Conservation (phyloP, 495 filamentous ascomycete genomes). For the Neurospora sp. region DNA sequence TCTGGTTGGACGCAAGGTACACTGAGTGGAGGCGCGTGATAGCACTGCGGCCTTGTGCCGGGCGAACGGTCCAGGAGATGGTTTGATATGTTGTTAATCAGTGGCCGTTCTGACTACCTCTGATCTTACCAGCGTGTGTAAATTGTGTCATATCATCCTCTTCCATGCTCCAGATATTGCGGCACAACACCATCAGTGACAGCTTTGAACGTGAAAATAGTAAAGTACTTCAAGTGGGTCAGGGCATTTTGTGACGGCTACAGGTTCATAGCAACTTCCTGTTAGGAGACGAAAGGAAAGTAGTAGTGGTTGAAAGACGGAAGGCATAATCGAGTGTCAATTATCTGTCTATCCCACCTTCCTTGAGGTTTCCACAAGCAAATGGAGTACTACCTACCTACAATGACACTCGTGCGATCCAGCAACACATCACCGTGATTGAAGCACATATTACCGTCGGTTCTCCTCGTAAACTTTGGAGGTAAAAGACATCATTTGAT, state of each 20-base stretch:
- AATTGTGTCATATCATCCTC: fast-evolving
- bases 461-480: background rate
- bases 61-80: background rate
- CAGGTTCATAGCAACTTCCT: background rate
- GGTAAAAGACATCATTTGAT: background rate
- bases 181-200: background rate
- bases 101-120: background rate
- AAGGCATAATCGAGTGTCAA: background rate
- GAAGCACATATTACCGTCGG: background rate
- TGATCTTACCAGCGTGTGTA: background rate
- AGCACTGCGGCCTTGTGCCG: background rate
- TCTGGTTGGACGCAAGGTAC: background rate
- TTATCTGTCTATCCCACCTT: background rate
- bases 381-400: background rate
- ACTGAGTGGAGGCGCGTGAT: background rate
- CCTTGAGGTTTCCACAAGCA: background rate
- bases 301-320: background rate
- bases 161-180: background rate
- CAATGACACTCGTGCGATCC: fast-evolving
- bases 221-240: background rate
- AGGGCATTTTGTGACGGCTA: background rate
- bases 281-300: background rate
- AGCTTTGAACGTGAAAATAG: background rate
- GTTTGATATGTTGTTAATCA: background rate
- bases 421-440: background rate